These are phyloP conservation scores for Coemansia sp. DNA, from an alignment of 192 early-diverging fungal genomes.

Conservation along the genomic window DNA sequence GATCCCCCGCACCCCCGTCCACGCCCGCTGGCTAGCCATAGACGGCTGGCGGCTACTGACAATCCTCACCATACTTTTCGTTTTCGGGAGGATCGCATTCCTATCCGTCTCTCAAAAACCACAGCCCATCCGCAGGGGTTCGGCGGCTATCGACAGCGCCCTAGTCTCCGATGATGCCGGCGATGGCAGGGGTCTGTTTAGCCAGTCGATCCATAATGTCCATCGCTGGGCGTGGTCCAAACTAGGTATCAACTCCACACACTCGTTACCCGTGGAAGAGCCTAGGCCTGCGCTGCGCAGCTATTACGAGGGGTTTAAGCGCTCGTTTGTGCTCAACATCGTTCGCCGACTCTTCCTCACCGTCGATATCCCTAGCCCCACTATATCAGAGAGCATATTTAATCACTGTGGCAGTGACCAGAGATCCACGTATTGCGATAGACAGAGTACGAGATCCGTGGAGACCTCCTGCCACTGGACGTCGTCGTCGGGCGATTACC, in stretches of 20 bases:
- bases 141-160: slow-evolving; percentile 30
- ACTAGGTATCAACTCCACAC: not conserved
- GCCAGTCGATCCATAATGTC: slow-evolving; percentile 43
- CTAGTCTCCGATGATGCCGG: not conserved
- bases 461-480: too few relatives aligned
- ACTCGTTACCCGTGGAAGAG: not conserved
- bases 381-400: slow-evolving; percentile 35
- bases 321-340: slow-evolving; percentile 27
- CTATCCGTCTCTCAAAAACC: not conserved
- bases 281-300: not conserved
- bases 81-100: slow-evolving; percentile 12
- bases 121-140: not conserved
- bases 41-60: slow-evolving; percentile 37
- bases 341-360: slow-evolving; percentile 37
- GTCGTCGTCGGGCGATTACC: not conserved
- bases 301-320: slow-evolving; percentile 42
- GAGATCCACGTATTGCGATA: slow-evolving; percentile 8
- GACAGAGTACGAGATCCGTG: too few relatives aligned
- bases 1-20: slow-evolving; percentile 42
- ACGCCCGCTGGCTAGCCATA: slow-evolving; percentile 47
- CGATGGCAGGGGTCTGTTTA: slow-evolving; percentile 23
- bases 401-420: slow-evolving; percentile 17
- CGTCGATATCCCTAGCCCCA: slow-evolving; percentile 50
- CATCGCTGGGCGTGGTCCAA: slow-evolving; percentile 41
- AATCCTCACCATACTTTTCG: slow-evolving; percentile 9